Evolutionary conservation across 768 basidiomycete species (phyloP), one percentile per base, ranked within the genome.

Genomic region (Lentinus tigrinus): DNA sequence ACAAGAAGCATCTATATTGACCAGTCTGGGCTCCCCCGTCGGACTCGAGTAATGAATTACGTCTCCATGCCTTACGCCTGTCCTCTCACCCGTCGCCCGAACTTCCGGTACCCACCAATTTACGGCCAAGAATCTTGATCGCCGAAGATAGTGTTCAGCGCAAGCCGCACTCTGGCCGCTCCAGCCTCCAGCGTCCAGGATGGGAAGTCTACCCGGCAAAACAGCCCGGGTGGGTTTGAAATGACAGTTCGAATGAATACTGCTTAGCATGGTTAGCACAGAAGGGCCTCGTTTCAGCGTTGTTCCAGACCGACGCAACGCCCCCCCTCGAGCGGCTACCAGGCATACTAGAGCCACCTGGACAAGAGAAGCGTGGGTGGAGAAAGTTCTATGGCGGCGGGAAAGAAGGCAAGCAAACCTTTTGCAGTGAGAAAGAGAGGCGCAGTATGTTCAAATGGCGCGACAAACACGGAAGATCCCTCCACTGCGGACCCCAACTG

Each of bases 121-220:
- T 53, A 61, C 54, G 56, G 39, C 2, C 47, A 39, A 42, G 60
- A 55, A 61, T 53, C 60, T 61, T 61, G 60, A 61, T 61, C 55
- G 55, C 60, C 60, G 60, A 56, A 49, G 55, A 53, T 48, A 52
- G 60, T 55, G 34, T 56, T 48, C 47, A 46, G 26, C 42, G 49
- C 44, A 54, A 44, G 53, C 55, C 54, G 43, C 55, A 42, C 44
- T 54, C 27, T 44, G 50, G 48, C 47, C 44, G 54, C 26, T 52
- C 34, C 16, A 47, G 44, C 38, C 26, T 52, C 34, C 16, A 47
- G 44, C 38, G 27, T n/a, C 42, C 34, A 44, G 24, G 21, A 51
- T 34, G 49, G 49, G 37, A 27, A 34, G 19, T 51, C 34, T 24
- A 39, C 6, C 50, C 37, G 54, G 59, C 54, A 52, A 58, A 37